Evolutionary conservation across 169 alveolate genomes (phyloP), one percentile per base, ranked within the genome.

Genomic region (Plasmodium sp.): DNA sequence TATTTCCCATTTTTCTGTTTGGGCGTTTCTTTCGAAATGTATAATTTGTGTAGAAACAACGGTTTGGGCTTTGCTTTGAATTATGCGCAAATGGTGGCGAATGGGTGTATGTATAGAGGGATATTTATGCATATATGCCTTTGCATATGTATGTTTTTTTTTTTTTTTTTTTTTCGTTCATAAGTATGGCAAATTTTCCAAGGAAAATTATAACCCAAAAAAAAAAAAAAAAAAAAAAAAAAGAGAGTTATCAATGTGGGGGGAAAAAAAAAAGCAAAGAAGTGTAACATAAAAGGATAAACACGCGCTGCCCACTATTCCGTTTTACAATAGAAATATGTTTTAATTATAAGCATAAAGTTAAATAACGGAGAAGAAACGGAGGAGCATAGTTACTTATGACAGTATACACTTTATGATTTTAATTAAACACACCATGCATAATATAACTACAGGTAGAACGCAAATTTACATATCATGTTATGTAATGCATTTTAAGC

Each of bases 1-100:
- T 77, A 86, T 86, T 86, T 71, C 94, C 94, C 94, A 86, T 86
- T 86, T 86, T 86, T 16, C 22, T 39, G 62, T 33, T 54, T 56
- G 43, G 34, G 58, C 4, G 34, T 9, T 54, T 22, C 74, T 75
- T 86, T 36, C 41, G 27, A 72, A 31, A 74, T 62, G 41, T 27
- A 16, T 45, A 79, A 54, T 75, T 18, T 31, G 72, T 77, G 36
- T 72, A 79, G 88, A 86, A 86, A 54, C 74, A 81, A 54, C 43
- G 77, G 77, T 73, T 84, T 62, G 33, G 22, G 6, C 12, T 33
- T 73, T 84, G 56, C 74, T 45, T 73, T 77, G 31, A 77, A 54
- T 36, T 86, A 80, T 41, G 67, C 45, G 86, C 58, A 86, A 77
- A 51, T 39, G 33, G 31, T 77, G 9, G 71, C 41, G 72, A 56